These are phyloP conservation scores for Gilbertella persicaria DNA, from an alignment of 371 early-diverging fungal genomes.

Conservation along the genomic window DNA sequence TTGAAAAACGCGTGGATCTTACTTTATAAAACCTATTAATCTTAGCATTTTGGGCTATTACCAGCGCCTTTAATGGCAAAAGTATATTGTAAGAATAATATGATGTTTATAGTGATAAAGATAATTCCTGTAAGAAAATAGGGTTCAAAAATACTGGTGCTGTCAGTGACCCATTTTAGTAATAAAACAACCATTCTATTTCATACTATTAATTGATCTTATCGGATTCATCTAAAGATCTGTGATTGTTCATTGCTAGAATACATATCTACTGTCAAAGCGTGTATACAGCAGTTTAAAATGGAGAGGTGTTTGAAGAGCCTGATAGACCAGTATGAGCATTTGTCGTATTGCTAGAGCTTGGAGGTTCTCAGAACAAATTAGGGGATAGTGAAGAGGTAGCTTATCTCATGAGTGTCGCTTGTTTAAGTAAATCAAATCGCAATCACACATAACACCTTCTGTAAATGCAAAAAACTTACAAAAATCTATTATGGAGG, in stretches of 20 bases:
- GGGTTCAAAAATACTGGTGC: conserved; percentile 1
- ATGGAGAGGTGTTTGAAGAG: conserved; percentile 1
- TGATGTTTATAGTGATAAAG: conserved; percentile 3
- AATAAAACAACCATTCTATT: neutral
- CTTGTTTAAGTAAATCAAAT: neutral
- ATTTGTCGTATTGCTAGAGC: conserved; percentile 5
- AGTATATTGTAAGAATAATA: neutral
- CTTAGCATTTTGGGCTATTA: conserved; percentile 10
- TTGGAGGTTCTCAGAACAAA: conserved; percentile 4
- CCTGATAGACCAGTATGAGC: neutral
- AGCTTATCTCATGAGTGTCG: conserved; percentile 1
- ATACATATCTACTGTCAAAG: conserved; percentile 4
- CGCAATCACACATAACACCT: neutral
- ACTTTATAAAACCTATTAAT: conserved; percentile 5
- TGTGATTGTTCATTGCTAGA: conserved; percentile 2
- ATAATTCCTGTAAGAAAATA: conserved; percentile 2
- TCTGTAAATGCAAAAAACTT: neutral
- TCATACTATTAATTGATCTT: conserved; percentile 1
- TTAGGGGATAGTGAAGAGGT: conserved; percentile 3
- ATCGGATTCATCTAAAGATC: conserved; percentile 4
- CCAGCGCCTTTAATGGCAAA: no score
- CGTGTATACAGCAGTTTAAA: conserved; percentile 5
- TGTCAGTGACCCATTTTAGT: conserved; percentile 2
- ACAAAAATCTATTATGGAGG: neutral
- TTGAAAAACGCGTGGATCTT: conserved; percentile 2